A percentile compares a stretch with the other conserved stretches of the same genome.
Evolutionary conservation across 345 rosid genomes (phyloP).

Genomic region (Citrus mangshanensis): DNA sequence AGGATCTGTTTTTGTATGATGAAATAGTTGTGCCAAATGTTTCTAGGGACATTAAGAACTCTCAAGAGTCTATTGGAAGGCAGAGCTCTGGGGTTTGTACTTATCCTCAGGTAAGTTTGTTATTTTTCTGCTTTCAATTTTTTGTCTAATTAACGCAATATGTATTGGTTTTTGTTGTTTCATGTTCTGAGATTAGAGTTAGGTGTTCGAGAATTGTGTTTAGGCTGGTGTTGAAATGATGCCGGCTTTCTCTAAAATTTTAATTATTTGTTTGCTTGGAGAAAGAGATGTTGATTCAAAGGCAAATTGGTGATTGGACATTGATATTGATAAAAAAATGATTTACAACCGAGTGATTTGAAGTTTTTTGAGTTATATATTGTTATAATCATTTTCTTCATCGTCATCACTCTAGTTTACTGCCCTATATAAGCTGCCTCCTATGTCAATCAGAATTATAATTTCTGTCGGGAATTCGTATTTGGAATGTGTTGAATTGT

Average conservation of each 20-base stretch:
- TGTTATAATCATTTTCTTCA: not conserved
- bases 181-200: not conserved
- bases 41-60: slow-evolving; percentile 49
- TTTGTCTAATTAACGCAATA: not conserved
- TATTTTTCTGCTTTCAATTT: not conserved
- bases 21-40: slow-evolving; percentile 41
- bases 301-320: not conserved
- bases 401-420: not conserved
- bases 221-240: not conserved
- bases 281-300: not conserved
- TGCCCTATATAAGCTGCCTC: not conserved
- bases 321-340: not conserved
- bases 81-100: slow-evolving; percentile 43
- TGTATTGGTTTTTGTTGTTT: not conserved
- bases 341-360: not conserved
- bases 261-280: not conserved
- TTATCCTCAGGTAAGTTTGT: slow-evolving; percentile 47
- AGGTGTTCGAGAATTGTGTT: not conserved
- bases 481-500: slow-evolving; percentile 2
- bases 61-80: slow-evolving; percentile 35
- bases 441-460: not conserved
- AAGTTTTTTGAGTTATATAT: not conserved
- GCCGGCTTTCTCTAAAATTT: not conserved
- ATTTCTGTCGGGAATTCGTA: not conserved
- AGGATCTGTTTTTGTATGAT: slow-evolving; percentile 43